Conservation (phyloP, 306 rosid genomes). For the Lablab purpureus region DNA sequence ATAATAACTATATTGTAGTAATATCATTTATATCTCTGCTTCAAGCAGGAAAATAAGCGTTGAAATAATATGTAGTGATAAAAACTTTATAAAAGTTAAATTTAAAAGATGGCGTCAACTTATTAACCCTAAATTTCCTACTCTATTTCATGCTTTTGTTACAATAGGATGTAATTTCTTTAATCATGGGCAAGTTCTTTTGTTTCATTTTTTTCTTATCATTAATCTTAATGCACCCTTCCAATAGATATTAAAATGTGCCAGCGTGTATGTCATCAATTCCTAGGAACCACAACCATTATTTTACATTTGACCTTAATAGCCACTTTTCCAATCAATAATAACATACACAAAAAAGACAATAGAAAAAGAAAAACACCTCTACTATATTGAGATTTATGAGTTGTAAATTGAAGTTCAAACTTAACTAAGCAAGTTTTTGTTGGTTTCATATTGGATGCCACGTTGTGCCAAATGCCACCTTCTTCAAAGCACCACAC, state of each 20-base stretch:
- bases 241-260: neutral
- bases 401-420: slow-evolving; percentile 42
- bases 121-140: too few relatives aligned
- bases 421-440: slow-evolving; percentile 17
- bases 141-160: too few relatives aligned
- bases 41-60: too few relatives aligned
- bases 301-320: slow-evolving; percentile 20
- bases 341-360: slow-evolving; percentile 1
- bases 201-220: too few relatives aligned
- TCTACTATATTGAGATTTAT: slow-evolving; percentile 19
- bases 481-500: slow-evolving; percentile 6
- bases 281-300: neutral
- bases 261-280: neutral
- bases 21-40: too few relatives aligned
- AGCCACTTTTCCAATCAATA: neutral
- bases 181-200: too few relatives aligned
- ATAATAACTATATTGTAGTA: too few relatives aligned
- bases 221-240: slow-evolving; percentile 17
- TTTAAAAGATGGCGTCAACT: too few relatives aligned
- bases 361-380: neutral
- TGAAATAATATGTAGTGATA: too few relatives aligned
- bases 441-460: slow-evolving; percentile 33
- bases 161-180: too few relatives aligned
- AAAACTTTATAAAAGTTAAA: too few relatives aligned
- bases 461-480: slow-evolving; percentile 51